Conservation (phyloP, 345 rosid genomes). For the Iberis pinnata region DNA sequence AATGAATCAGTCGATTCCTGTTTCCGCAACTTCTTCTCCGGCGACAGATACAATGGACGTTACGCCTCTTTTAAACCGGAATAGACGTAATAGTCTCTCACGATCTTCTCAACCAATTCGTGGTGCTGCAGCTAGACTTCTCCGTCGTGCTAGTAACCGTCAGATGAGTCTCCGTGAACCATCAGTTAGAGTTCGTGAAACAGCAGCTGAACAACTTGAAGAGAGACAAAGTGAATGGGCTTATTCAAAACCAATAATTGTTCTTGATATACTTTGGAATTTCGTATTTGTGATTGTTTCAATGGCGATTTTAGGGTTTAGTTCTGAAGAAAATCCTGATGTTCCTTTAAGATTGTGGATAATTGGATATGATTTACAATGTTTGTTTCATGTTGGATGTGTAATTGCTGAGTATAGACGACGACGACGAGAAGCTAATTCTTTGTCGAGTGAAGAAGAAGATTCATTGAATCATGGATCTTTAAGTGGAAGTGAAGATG, state of each 20-base stretch:
- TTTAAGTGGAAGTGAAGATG: constrained; percentile 31
- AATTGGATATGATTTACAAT: constrained; percentile 55
- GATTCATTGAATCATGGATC: constrained; percentile 19
- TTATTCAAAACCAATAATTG: constrained; percentile 59
- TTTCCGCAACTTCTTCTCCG: constrained; percentile 27
- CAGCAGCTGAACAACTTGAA: constrained; percentile 89
- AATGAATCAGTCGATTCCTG: constrained; percentile 37
- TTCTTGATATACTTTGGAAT: constrained; percentile 70
- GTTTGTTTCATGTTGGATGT: constrained; percentile 56
- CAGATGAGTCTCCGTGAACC: constrained; percentile 76
- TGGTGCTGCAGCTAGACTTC: constrained; percentile 55
- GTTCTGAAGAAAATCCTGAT: constrained; percentile 44
- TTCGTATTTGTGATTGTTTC: constrained; percentile 46
- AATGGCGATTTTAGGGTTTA: constrained; percentile 39
- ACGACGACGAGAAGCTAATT: constrained; percentile 31
- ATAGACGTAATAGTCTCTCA: constrained; percentile 49
- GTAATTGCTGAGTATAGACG: constrained; percentile 51
- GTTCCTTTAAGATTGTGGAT: constrained; percentile 77
- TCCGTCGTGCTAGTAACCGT: constrained; percentile 72
- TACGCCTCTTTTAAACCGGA: constrained; percentile 50
- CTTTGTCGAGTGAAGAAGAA: no score
- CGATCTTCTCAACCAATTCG: constrained; percentile 48
- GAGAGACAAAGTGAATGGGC: constrained; percentile 77
- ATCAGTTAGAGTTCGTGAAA: constrained; percentile 70
- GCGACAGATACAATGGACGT: constrained; percentile 37